phyloP scores from a whole-genome alignment of 2,329 filamentous ascomycete species.

The Boeremia exigua region DNA sequence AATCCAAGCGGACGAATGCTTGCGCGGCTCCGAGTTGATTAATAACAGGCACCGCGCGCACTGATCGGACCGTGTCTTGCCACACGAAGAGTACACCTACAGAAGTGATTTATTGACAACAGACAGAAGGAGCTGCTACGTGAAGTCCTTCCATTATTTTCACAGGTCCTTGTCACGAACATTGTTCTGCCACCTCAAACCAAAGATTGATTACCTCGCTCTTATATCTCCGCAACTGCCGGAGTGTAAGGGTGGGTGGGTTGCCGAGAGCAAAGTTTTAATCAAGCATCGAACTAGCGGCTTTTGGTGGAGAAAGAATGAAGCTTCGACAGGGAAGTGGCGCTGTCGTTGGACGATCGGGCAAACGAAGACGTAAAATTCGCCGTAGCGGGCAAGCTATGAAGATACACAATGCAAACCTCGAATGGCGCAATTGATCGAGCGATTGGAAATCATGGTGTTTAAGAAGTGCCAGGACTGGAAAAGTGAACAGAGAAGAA shows the following conservation, averaged over 20 bases:
- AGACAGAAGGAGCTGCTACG: neutral
- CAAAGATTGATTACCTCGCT: too few species aligned
- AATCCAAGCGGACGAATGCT: neutral
- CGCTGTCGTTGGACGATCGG: slow-evolving; percentile 4
- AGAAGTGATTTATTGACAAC: neutral
- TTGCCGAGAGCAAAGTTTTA: slow-evolving; percentile 7
- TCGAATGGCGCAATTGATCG: slow-evolving; percentile 16
- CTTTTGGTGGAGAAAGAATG: slow-evolving; percentile 4
- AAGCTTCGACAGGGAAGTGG: slow-evolving; percentile 1
- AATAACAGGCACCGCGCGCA: neutral
- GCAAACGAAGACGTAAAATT: slow-evolving; percentile 13
- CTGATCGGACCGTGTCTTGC: neutral
- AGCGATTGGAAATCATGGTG: neutral
- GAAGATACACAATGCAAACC: slow-evolving; percentile 10
- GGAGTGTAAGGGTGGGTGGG: neutral
- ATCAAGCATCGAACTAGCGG: slow-evolving; percentile 11
- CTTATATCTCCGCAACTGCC: neutral
- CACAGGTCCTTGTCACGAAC: too few species aligned
- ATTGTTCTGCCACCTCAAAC: too few species aligned
- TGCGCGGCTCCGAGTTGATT: neutral
- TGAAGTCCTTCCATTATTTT: neutral
- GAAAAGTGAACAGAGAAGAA: slow-evolving; percentile 1
- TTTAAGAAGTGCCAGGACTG: slow-evolving; percentile 5
- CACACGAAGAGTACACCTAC: too few species aligned
- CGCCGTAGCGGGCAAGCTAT: slow-evolving; percentile 5